Evolutionary conservation across 176 grass and related monocot genomes (phyloP), one percentile per base, ranked within the genome.

Genomic region (Alopecurus myosuroides): DNA sequence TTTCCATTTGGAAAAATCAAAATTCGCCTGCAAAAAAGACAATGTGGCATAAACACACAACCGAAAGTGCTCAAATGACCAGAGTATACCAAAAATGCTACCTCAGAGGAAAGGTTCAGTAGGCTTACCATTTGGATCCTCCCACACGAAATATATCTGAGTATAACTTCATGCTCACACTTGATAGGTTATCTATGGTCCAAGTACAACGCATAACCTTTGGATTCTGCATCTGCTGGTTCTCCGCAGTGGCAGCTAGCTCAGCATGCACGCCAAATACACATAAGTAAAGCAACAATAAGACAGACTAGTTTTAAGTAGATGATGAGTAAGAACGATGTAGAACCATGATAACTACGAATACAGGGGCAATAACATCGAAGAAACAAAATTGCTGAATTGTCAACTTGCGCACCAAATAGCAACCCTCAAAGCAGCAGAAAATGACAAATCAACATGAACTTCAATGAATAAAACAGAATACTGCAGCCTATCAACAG

Each of bases 1-100:
- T 98, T 98, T 82, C 96, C 96, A 55, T 92, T 89, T 17, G 96
- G 96, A 75, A 98, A 98, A 86, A 98, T 89, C 85, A 98, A 77
- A 78, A 95, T 87, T 67, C 96, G 82, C 96, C 96, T 98, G 70
- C 45, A 48, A 77, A 85, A 78, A 45, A 83, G 45, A 79, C 60
- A 45, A 2, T 30, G 40, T 60, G 3, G 5, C 45, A 75, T 69
- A 34, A 74, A 76, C 68, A 83, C 12, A 11, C 3, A 35, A 33
- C 4, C 20, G 40, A 53, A 42, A 39, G 28, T 40, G 22, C 26
- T 66, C 77, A 39, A 36, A 66, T 46, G 17, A 50, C 4, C 9
- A 2, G 20, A 72, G 53, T 15, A 40, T 46, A 83, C 4, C 15
- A 51, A 14, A 50, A 9, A 78, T 11, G 11, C 23, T 65, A 86